Percentiles rank a stretch among this genome's conserved stretches.
These are phyloP conservation scores for Penicillium freii DNA, from an alignment of 2,329 filamentous ascomycete genomes.

Conservation along the genomic window DNA sequence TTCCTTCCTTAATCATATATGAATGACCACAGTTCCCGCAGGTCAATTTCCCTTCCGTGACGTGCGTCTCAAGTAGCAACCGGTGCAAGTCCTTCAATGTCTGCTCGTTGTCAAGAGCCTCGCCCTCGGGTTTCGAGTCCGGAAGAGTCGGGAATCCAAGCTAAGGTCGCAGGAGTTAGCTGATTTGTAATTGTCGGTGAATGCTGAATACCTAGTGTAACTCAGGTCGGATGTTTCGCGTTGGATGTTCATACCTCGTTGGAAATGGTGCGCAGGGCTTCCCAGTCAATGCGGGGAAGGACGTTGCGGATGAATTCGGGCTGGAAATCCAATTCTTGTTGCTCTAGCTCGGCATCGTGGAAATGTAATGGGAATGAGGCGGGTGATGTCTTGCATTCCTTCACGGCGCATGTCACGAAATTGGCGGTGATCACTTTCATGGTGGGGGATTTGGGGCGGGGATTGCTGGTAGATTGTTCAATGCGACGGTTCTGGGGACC, in stretches of 20 bases:
- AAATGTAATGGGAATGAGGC: slow-evolving; percentile 88
- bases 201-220: neutral
- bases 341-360: slow-evolving; percentile 84
- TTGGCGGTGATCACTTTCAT: slow-evolving; percentile 98
- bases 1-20: slow-evolving; percentile 92
- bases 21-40: slow-evolving; percentile 91
- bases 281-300: slow-evolving; percentile 84
- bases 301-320: slow-evolving; percentile 78
- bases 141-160: slow-evolving; percentile 76
- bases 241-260: slow-evolving; percentile 52
- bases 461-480: neutral
- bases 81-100: slow-evolving; percentile 75
- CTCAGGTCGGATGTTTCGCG: neutral
- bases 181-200: neutral
- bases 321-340: slow-evolving; percentile 79
- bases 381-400: slow-evolving; percentile 81
- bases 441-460: neutral
- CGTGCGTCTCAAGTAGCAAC: slow-evolving; percentile 82
- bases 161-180: slow-evolving; percentile 44
- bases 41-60: slow-evolving; percentile 82
- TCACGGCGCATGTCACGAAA: slow-evolving; percentile 94
- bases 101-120: slow-evolving; percentile 65
- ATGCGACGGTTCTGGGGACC: neutral
- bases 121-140: slow-evolving; percentile 60
- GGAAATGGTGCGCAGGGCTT: slow-evolving; percentile 70